Conservation (phyloP, 139 green algal genomes). For the Spirogloea muscicola region DNA sequence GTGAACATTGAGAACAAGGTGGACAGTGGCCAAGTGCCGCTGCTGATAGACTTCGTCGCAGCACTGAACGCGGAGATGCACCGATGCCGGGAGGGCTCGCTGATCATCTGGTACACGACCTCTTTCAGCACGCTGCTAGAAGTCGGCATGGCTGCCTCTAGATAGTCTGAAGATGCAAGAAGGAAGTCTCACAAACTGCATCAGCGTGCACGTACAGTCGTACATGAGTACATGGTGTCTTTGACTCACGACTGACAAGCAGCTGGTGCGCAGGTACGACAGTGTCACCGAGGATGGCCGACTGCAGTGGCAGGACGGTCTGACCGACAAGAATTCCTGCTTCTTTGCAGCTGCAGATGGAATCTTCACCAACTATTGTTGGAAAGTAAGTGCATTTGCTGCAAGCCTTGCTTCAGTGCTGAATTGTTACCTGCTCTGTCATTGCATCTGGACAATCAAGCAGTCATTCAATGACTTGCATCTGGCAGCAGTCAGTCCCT, state of each 20-base stretch:
- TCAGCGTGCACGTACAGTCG: too few relatives aligned
- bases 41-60: conserved; percentile 68
- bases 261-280: conserved; percentile 85
- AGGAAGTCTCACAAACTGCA: too few relatives aligned
- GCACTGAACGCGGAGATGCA: conserved; percentile 22
- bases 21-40: conserved; percentile 35
- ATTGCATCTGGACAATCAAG: too few relatives aligned
- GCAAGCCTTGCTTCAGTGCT: not conserved
- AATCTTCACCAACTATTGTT: conserved; percentile 79
- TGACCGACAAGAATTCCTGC: conserved; percentile 62
- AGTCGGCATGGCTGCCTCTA: too few relatives aligned
- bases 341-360: conserved; percentile 71
- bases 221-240: too few relatives aligned
- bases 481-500: too few relatives aligned
- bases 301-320: conserved; percentile 75
- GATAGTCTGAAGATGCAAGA: too few relatives aligned
- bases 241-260: too few relatives aligned
- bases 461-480: too few relatives aligned
- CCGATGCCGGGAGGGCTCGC: not conserved
- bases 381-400: conserved; percentile 43
- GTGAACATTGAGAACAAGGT: conserved; percentile 83
- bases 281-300: conserved; percentile 69
- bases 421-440: not conserved
- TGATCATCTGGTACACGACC: conserved; percentile 20
- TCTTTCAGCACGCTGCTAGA: too few relatives aligned